Percentiles rank a stretch among this genome's conserved stretches.
These are phyloP conservation scores for Diddensiella transvaalensis DNA, from an alignment of 805 yeast species.

Conservation along the genomic window DNA sequence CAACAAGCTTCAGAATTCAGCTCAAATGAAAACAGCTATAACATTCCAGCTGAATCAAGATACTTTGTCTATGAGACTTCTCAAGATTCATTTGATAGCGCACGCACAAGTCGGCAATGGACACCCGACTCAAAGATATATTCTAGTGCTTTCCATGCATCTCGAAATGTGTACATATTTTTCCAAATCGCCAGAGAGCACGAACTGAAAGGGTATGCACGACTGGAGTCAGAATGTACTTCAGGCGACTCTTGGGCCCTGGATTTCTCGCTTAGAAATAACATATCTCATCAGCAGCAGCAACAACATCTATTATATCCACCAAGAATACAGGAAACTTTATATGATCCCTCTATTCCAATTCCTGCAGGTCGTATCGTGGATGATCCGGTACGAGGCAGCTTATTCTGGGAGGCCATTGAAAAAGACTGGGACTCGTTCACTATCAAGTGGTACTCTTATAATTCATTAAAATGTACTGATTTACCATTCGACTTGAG, in stretches of 20 bases:
- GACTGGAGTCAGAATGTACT: conserved; percentile 26
- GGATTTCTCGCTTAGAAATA: too few species aligned
- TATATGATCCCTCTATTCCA: conserved; percentile 15
- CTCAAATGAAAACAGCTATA: too few species aligned
- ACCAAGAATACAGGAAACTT: conserved; percentile 11
- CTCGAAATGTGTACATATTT: conserved; percentile 32
- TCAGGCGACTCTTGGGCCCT: too few species aligned
- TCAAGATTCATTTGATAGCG: background rate
- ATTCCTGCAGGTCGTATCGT: conserved; percentile 26
- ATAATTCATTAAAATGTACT: too few species aligned
- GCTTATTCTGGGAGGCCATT: conserved; percentile 38
- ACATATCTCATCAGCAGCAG: too few species aligned
- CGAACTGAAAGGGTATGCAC: conserved; percentile 39
- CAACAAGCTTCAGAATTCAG: background rate
- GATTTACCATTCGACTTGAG: too few species aligned
- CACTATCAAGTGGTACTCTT: background rate
- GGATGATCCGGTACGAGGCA: conserved; percentile 33
- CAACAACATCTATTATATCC: background rate
- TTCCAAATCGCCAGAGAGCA: conserved; percentile 42
- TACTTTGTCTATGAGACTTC: background rate
- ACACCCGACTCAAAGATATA: background rate
- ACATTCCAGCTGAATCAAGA: background rate
- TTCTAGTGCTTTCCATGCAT: background rate
- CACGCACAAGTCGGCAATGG: background rate
- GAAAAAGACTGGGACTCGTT: background rate